Conservation (phyloP, 2,329 filamentous ascomycete genomes). For the Mariannaea elegans region DNA sequence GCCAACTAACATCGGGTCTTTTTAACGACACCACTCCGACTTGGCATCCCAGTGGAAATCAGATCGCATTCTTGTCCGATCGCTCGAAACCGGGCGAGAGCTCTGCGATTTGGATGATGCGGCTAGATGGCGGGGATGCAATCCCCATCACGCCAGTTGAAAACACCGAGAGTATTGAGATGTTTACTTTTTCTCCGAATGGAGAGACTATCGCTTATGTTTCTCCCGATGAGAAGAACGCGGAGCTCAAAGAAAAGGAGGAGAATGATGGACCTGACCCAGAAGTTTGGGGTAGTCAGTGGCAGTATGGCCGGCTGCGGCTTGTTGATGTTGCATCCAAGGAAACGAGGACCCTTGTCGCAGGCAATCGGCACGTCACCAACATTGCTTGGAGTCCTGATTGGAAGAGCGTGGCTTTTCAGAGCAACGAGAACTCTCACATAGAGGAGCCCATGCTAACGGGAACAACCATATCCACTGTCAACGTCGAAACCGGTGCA, state of each 20-base stretch:
- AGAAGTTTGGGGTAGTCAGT: slow-evolving; percentile 48
- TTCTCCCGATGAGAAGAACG: slow-evolving; percentile 24
- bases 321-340: slow-evolving; percentile 42
- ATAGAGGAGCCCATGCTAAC: slow-evolving; percentile 26
- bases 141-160: slow-evolving; percentile 21
- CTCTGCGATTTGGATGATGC: slow-evolving; percentile 34
- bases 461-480: slow-evolving; percentile 16
- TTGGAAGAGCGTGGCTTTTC: slow-evolving; percentile 21
- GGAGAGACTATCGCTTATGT: slow-evolving; percentile 26
- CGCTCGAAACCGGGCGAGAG: slow-evolving; percentile 40
- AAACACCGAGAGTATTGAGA: slow-evolving; percentile 22
- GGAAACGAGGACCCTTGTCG: slow-evolving; percentile 24
- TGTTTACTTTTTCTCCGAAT: slow-evolving; percentile 21
- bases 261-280: slow-evolving; percentile 46
- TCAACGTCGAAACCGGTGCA: slow-evolving; percentile 16
- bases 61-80: slow-evolving; percentile 23
- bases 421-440: slow-evolving; percentile 16
- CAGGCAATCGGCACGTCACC: slow-evolving; percentile 16
- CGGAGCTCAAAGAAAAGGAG: slow-evolving; percentile 20
- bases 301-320: slow-evolving; percentile 44
- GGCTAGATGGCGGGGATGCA: slow-evolving; percentile 33
- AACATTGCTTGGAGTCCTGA: slow-evolving; percentile 31
- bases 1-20: slow-evolving; percentile 12
- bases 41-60: slow-evolving; percentile 23
- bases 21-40: slow-evolving; percentile 1